Percentiles rank a stretch among this genome's conserved stretches.
Conservation (phyloP, 2,329 filamentous ascomycete genomes). For the Thielaviopsis euricoi region DNA sequence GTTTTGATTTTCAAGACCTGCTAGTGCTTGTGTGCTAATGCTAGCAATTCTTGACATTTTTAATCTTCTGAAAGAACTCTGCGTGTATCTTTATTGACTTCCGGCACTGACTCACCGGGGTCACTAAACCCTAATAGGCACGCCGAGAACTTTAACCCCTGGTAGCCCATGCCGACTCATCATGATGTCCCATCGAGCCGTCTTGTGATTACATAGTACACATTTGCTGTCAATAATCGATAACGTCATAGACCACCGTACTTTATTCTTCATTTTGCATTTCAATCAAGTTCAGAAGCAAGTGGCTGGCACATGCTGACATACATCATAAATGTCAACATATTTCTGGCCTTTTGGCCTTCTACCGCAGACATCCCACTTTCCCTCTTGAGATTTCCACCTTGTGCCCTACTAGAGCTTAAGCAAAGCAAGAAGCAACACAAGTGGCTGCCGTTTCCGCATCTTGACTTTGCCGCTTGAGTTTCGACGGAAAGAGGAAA, state of each 20-base stretch:
- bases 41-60: no score
- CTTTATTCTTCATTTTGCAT: background rate
- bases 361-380: conserved; percentile 2
- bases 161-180: background rate
- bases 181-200: background rate
- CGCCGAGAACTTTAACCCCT: background rate
- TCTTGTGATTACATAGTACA: no score
- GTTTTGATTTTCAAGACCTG: no score
- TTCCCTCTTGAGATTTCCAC: background rate
- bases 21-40: no score
- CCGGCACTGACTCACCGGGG: conserved; percentile 9
- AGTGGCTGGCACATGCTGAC: background rate
- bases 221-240: background rate
- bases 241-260: background rate
- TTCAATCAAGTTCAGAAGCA: background rate
- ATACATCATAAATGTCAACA: background rate
- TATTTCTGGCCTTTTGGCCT: conserved; percentile 1
- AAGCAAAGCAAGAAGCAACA: background rate
- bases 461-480: background rate
- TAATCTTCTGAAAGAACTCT: no score
- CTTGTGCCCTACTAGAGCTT: background rate
- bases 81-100: no score
- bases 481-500: background rate
- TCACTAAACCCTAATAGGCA: background rate
- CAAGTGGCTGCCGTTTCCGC: no score